These are phyloP conservation scores for Fragilariopsis cylindrus DNA, from an alignment of 108 stramenopile species.

Conservation along the genomic window DNA sequence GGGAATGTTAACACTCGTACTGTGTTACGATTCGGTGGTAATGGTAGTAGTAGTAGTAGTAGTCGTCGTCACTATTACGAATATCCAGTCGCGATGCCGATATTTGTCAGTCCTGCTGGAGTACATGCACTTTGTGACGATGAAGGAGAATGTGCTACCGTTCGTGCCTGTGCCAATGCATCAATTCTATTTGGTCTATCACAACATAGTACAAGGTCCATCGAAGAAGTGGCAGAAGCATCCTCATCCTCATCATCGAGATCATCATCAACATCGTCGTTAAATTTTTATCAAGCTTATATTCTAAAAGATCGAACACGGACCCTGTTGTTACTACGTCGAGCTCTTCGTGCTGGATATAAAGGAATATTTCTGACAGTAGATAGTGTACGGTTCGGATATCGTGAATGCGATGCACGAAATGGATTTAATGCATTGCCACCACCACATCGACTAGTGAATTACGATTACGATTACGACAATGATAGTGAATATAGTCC, in stretches of 20 bases:
- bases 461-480: slow-evolving; percentile 56
- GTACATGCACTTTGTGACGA: slow-evolving; percentile 69
- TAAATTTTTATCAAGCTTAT: slow-evolving; percentile 71
- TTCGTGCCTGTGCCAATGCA: slow-evolving; percentile 46
- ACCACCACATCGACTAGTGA: slow-evolving; percentile 67
- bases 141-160: slow-evolving; percentile 76
- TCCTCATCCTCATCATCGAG: slow-evolving; percentile 20
- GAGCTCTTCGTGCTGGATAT: slow-evolving; percentile 72
- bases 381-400: slow-evolving; percentile 87
- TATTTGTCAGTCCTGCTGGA: slow-evolving; percentile 77
- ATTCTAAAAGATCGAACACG: slow-evolving; percentile 71
- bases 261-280: neutral
- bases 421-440: slow-evolving; percentile 79
- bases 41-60: neutral
- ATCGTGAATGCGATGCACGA: slow-evolving; percentile 76
- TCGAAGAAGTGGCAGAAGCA: slow-evolving; percentile 63
- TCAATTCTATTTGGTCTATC: slow-evolving; percentile 65
- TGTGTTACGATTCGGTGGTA: slow-evolving; percentile 39
- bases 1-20: slow-evolving; percentile 46
- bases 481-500: neutral
- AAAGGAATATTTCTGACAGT: slow-evolving; percentile 78
- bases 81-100: slow-evolving; percentile 51
- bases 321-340: slow-evolving; percentile 56
- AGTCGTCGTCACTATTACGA: neutral
- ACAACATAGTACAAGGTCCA: slow-evolving; percentile 79